phyloP scores from a whole-genome alignment of 2,329 filamentous ascomycete species.

The Periconia macrospinosa region DNA sequence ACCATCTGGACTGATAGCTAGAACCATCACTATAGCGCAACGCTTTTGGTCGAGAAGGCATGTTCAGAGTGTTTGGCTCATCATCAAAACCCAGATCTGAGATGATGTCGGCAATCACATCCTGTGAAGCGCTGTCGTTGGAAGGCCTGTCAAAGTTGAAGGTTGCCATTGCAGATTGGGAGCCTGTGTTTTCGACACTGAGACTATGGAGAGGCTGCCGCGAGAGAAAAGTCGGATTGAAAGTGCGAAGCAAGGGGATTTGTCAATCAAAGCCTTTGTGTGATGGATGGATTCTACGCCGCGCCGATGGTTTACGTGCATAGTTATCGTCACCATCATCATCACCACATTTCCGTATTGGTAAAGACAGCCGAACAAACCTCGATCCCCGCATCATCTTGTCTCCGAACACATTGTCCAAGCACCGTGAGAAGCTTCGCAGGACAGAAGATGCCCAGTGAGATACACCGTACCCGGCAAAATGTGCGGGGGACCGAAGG shows the following conservation, averaged over 20 bases:
- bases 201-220: not conserved
- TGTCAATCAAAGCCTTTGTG: not conserved
- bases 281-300: not conserved
- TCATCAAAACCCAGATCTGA: constrained; percentile 19
- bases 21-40: not conserved
- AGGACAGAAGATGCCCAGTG: not conserved
- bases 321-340: not conserved
- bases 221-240: not conserved
- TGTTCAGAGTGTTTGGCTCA: constrained; percentile 3
- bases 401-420: not conserved
- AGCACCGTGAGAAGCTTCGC: not conserved
- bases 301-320: no score
- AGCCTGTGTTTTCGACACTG: not conserved
- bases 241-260: not conserved
- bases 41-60: constrained; percentile 15
- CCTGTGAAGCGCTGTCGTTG: not conserved
- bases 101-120: constrained; percentile 19
- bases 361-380: no score
- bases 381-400: no score
- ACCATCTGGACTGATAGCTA: not conserved
- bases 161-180: not conserved
- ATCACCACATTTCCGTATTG: not conserved
- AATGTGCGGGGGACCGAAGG: not conserved
- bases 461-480: not conserved
- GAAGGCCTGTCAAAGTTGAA: not conserved